A percentile compares a stretch with the other conserved stretches of the same genome.
phyloP scores from a whole-genome alignment of 1,139 yeast species.

The Pichia sp. region DNA sequence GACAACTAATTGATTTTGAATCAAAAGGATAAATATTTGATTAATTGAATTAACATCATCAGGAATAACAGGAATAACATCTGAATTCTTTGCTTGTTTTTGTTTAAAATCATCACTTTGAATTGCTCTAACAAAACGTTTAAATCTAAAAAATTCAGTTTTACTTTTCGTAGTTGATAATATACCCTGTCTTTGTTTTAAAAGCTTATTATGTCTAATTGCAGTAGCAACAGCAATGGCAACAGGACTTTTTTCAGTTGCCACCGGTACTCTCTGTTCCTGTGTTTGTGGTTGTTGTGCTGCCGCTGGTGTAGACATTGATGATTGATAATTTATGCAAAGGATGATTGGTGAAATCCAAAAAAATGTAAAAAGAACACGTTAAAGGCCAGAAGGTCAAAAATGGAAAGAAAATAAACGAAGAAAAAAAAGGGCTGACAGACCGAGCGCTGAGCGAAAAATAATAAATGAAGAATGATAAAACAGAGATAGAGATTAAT shows the following conservation, averaged over 20 bases:
- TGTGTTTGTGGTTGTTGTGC: constrained; percentile 14
- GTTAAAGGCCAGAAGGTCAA: too few species aligned
- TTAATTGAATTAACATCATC: constrained; percentile 47
- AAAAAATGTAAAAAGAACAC: too few species aligned
- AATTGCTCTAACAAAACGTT: constrained; percentile 76
- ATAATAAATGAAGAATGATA: too few species aligned
- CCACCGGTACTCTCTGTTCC: constrained; percentile 21
- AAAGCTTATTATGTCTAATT: constrained; percentile 53
- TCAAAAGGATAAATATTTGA: constrained; percentile 57
- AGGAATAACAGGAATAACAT: constrained; percentile 49
- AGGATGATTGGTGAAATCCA: too few species aligned
- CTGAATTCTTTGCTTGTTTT: constrained; percentile 40
- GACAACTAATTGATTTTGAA: constrained; percentile 66
- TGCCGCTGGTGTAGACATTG: too few species aligned
- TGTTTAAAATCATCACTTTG: constrained; percentile 63
- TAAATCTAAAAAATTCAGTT: constrained; percentile 78
- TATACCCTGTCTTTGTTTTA: constrained; percentile 75
- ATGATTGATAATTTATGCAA: too few species aligned
- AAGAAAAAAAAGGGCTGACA: too few species aligned
- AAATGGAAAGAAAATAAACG: too few species aligned
- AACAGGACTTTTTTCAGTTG: constrained; percentile 30
- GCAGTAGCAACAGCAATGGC: constrained; percentile 65
- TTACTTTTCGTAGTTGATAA: constrained; percentile 55
- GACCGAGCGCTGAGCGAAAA: too few species aligned
- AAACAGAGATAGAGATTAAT: too few species aligned